Base-by-base conservation (phyloP, 768 basidiomycete species). In the Lactarius pseudohatsudake region DNA sequence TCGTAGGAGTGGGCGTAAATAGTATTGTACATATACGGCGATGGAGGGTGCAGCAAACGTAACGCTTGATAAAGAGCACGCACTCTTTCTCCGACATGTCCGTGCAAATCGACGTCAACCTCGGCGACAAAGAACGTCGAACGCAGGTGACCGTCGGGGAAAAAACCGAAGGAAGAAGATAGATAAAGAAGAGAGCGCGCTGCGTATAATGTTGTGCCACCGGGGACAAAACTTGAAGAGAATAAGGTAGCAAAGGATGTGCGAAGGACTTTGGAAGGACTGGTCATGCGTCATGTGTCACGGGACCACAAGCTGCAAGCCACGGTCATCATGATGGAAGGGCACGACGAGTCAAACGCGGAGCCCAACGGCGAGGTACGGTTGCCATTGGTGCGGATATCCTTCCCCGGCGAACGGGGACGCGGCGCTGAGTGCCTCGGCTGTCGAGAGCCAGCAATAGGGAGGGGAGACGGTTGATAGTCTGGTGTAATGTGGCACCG, bases 371-470 rank as follows among this genome's bases (percentile, higher is more conserved):
- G 18, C 54, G 59, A 20, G 50, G 58, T 20, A 30, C 53, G 1
- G 32, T 7, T 6, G 59, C 41, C 40, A 65, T 13, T 2, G 64
- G 64, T 18, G 59, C 50, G 11, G 64, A 10, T 15, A 60, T 2
- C 26, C 64, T 43, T 8, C 59, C 54, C 2, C 43, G 34, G 34
- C 64, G 64, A 18, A n/a, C 4, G 20, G 64, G 41, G 16, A n/a
- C 3, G 11, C 59, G 64, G 26, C 26, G 59, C 43, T 43, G 53
- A n/a, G 41, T 34, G 7, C 36, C 26, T 38, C 26, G 59, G 43
- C 41, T 43, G n/a, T 36, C 40, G 16, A 22, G 18, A 8, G 30
- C 34, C 34, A 50, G 1, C 4, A 38, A 13, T 9, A 38, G 36
- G 2, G 36, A 8, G 7, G 28, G 63, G 10, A 61, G 54, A 3